Conservation (phyloP, 345 rosid genomes). For the Heritiera fomes region DNA sequence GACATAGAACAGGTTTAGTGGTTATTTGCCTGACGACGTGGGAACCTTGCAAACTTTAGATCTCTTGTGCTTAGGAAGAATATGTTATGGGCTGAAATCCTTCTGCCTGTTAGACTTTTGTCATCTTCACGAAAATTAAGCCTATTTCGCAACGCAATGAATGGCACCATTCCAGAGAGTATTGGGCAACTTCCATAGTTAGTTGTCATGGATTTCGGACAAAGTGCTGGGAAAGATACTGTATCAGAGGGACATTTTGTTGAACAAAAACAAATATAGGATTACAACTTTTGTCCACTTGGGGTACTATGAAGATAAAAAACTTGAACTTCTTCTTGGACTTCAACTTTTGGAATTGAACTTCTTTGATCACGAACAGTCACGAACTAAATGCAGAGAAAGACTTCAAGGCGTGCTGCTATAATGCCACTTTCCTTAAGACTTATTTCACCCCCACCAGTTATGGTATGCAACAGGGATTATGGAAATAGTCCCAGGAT, state of each 20-base stretch:
- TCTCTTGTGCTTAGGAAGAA: constrained; percentile 39
- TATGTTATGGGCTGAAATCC: constrained; percentile 39
- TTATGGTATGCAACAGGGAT: too few species aligned
- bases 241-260: constrained; percentile 41
- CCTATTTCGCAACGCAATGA: constrained; percentile 46
- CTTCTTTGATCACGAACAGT: too few species aligned
- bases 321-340: too few species aligned
- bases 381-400: too few species aligned
- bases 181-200: constrained; percentile 45
- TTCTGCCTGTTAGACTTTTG: constrained; percentile 43
- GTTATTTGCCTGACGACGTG: constrained; percentile 46
- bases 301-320: too few species aligned
- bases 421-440: too few species aligned
- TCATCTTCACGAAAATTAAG: constrained; percentile 33
- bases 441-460: too few species aligned
- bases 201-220: constrained; percentile 32
- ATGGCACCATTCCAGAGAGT: constrained; percentile 44
- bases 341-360: too few species aligned
- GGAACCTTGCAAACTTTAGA: constrained; percentile 38
- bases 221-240: constrained; percentile 44
- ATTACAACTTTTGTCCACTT: too few species aligned
- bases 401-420: too few species aligned
- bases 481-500: too few species aligned
- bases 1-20: constrained; percentile 34
- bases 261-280: too few species aligned